Evolutionary conservation across 1,284 basidiomycete species (phyloP), one percentile per base, ranked within the genome.

Genomic region (Naganishia albida): DNA sequence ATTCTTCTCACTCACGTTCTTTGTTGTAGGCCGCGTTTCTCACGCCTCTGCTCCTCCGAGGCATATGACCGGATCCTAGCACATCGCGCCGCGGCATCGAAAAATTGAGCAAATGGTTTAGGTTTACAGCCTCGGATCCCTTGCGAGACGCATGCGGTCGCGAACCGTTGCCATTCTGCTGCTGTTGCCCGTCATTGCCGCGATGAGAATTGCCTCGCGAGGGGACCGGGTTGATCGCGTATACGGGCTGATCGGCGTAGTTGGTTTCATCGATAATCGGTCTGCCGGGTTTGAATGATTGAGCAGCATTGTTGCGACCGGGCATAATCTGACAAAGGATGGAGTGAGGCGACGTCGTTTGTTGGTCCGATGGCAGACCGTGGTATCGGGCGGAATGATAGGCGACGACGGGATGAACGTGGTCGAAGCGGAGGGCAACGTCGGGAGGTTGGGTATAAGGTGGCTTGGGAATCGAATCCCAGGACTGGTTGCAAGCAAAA

Each of bases 21-120:
- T 90, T 90, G 73, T 89, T 90, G 87, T 90, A 88, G 23, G 88
- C 83, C 7, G 51, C 75, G 75, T 53, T 77, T 69, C 67, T 87
- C 84, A 43, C 84, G 50, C 81, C 81, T 79, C 85, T 86, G 73
- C 87, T 88, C 73, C 91, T 85, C 71, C 90, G 82, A 2, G 89
- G 89, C 10, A 71, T 55, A 39, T 68, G 72, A 2, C 50, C 42
- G 16, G 42, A 39, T 38, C 57, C 38, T 7, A 30, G 51, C 18
- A 53, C 51, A 43, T 52, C 49, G 26, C 53, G 48, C 44, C 66
- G 23, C 3, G 55, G 51, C 52, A 66, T 66, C 46, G 50, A 39
- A 12, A 68, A 63, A 18, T 64, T 64, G 26, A 68, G 44, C 39
- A 68, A 42, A 34, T 68, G 67, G 38, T 68, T 68, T 20, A 68